Evolutionary conservation across 371 early-diverging fungal genomes (phyloP), one percentile per base, ranked within the genome.

Genomic region (Mortierella sp.): DNA sequence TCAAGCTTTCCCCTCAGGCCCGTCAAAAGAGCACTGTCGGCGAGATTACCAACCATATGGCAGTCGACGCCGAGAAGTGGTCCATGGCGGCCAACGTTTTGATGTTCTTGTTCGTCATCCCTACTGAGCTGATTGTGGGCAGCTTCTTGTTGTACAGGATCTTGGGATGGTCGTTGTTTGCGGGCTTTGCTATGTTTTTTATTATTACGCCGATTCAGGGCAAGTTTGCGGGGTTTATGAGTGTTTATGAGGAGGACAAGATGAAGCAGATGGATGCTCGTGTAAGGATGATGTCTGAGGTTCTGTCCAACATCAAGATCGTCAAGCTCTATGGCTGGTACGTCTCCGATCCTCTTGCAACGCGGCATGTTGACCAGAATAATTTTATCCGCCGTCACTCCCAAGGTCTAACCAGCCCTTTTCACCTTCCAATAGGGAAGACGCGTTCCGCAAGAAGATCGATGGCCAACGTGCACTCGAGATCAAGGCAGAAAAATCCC

Each of bases 41-140:
- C 12, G 95, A 95, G 79, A 95, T 96, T 72, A 94, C 93, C 8
- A 96, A 97, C 82, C 83, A 96, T 74, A 95, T 96, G 95, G 88
- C 93, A 44, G 92, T 95, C 4, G 96, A 97, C 87, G 94, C 95
- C 0, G 89, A 92, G n/a, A 76, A 88, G 35, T 68, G 74, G 79
- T 54, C 16, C 24, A 51, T 72, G 21, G 49, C 77, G 0, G 29
- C 29, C n/a, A 41, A 70, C 29, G 76, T 60, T 7, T 0, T 83
- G 32, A 68, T 76, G 0, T 14, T 73, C 35, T 46, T 73, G 58
- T 24, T 83, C 58, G 48, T 74, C 4, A 32, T 76, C 4, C 79
- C 79, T 21, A 71, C 75, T 24, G 83, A 83, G 46, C 29, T 79
- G 14, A 3, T 56, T 18, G 43, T 83, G 8, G 74, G 65, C 2